Conservation (phyloP, 2,329 filamentous ascomycete species). For the Rugonectria rugulosa region DNA sequence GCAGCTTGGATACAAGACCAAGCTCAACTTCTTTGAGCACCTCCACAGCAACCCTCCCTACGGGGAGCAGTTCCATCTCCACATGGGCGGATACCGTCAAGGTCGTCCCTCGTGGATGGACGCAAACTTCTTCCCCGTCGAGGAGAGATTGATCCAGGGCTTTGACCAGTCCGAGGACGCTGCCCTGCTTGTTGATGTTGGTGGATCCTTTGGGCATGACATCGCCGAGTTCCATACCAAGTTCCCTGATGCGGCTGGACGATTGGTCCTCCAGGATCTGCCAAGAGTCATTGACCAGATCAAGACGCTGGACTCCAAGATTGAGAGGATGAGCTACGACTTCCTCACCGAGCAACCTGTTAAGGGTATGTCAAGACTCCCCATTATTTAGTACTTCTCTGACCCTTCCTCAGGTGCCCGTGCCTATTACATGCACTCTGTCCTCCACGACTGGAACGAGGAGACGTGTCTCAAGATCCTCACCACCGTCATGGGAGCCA, state of each 20-base stretch:
- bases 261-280: slow-evolving; percentile 58
- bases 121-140: slow-evolving; percentile 45
- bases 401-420: too few relatives aligned
- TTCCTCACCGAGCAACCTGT: slow-evolving; percentile 56
- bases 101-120: slow-evolving; percentile 47
- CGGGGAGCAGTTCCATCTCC: slow-evolving; percentile 46
- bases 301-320: slow-evolving; percentile 36
- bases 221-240: slow-evolving; percentile 43
- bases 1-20: slow-evolving; percentile 45
- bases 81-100: slow-evolving; percentile 48
- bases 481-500: slow-evolving; percentile 41
- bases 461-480: slow-evolving; percentile 43
- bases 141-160: slow-evolving; percentile 41
- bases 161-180: slow-evolving; percentile 37
- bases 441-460: slow-evolving; percentile 54
- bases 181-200: slow-evolving; percentile 45
- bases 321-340: slow-evolving; percentile 51
- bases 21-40: slow-evolving; percentile 46
- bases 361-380: slow-evolving; percentile 46
- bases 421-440: slow-evolving; percentile 51
- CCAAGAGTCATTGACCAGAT: slow-evolving; percentile 48
- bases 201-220: slow-evolving; percentile 46
- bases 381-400: too few relatives aligned
- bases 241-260: slow-evolving; percentile 48
- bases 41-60: slow-evolving; percentile 40